Evolutionary conservation across 2,329 filamentous ascomycete species (phyloP), one percentile per base, ranked within the genome.

Genomic region (Paecilomyces fulvus): DNA sequence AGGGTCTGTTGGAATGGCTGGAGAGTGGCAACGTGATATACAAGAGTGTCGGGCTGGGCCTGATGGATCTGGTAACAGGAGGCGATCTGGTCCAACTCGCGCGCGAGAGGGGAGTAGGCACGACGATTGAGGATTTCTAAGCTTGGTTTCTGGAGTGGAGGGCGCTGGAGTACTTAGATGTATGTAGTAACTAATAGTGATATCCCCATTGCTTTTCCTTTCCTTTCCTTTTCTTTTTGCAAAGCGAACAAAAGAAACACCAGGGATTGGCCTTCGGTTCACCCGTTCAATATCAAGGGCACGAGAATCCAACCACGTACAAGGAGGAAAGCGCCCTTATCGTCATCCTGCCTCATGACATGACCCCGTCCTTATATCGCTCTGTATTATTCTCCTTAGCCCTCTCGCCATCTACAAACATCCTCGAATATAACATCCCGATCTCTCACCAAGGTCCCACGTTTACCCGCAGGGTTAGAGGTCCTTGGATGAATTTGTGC

Each of bases 21-120:
- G 77, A 80, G 58, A 76, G 74, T 51, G 86, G 85, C 0, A 85
- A 87, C 66, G 80, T 88, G 0, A 81, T 89, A 31, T 88, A 85
- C 65, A 88, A 89, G 77, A 82, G 82, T 61, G 84, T 88, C 2
- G 86, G 86, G 0, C 68, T 88, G 55, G 85, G 84, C 0, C 66
- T 88, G 58, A 88, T 87, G 83, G 86, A 88, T 71, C 72, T 88
- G 33, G 80, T 84, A 2, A 82, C 86, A 5, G 85, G 83, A 0
- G 74, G 75, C 28, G 79, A 84, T 62, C 62, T 88, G 56, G 75
- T 87, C 5, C 67, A 73, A 25, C 67, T 86, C 64, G 84, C 83
- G 10, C 77, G 79, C 59, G 75, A 77, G 57, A 78, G 76, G 58
- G 77, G 77, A 0, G 67, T 87, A 30, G 85, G 85, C n/a, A 75